Percentiles rank a stretch among this genome's conserved stretches.
Conservation (phyloP, 2,329 filamentous ascomycete genomes). For the Orbilia brochopaga region DNA sequence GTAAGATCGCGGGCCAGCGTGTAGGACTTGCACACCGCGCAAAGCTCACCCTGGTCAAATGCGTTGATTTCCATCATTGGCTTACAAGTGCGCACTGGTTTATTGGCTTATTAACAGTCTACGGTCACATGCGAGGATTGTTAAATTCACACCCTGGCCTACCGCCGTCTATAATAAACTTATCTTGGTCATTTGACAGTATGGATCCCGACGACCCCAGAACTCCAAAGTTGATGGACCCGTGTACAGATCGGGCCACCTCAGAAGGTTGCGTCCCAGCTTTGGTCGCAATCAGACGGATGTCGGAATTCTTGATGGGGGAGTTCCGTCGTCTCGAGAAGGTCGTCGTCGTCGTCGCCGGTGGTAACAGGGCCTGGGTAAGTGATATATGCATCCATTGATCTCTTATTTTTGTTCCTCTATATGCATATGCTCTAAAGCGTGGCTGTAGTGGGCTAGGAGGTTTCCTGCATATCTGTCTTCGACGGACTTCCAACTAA, state of each 20-base stretch:
- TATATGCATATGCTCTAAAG: no score
- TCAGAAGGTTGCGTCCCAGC: not conserved
- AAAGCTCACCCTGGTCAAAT: not conserved
- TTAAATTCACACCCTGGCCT: not conserved
- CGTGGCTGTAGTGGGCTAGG: no score
- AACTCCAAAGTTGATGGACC: not conserved
- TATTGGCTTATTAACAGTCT: not conserved
- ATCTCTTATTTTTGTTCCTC: no score
- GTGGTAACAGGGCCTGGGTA: not conserved
- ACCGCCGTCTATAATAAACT: not conserved
- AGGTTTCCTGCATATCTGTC: no score
- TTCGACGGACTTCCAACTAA: not conserved
- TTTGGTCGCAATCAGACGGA: not conserved
- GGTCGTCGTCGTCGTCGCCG: conserved; percentile 6
- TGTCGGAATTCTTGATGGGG: not conserved
- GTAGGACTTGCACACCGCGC: conserved; percentile 16
- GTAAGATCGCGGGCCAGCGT: conserved; percentile 17
- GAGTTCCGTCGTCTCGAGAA: conserved; percentile 2
- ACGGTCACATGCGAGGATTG: conserved; percentile 1
- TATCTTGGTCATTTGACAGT: not conserved
- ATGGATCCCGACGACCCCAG: not conserved
- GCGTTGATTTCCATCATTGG: not conserved
- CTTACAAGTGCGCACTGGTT: conserved; percentile 10
- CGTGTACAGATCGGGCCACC: not conserved
- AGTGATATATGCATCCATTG: not conserved